phyloP scores from a whole-genome alignment of 192 early-diverging fungal species.

The Glomus cerebriforme region DNA sequence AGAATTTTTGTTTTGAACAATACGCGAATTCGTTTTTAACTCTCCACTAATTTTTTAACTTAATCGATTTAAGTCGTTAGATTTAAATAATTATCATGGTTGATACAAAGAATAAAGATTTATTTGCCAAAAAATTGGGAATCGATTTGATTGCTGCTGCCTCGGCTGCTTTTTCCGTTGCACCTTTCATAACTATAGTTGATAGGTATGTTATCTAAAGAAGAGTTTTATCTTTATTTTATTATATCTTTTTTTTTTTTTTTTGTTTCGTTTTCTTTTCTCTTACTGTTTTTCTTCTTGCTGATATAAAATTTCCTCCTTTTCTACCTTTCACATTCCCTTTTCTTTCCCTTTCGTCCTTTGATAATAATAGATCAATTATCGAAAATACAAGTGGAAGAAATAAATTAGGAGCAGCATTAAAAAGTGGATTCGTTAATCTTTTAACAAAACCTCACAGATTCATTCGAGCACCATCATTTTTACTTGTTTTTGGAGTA shows the following conservation, averaged over 20 bases:
- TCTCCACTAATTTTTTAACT: too few species aligned
- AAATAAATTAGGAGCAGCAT: conserved; percentile 31
- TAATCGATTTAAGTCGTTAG: too few species aligned
- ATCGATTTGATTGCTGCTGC: conserved; percentile 43
- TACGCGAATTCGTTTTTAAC: too few species aligned
- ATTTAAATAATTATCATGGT: background rate
- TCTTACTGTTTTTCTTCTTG: background rate
- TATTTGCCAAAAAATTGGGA: conserved; percentile 12
- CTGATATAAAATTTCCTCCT: background rate
- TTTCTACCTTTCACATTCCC: background rate
- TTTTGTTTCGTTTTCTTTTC: background rate
- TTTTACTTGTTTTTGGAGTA: conserved; percentile 37
- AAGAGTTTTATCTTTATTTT: background rate
- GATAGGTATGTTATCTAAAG: conserved; percentile 39
- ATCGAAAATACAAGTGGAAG: conserved; percentile 51
- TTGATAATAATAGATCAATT: conserved; percentile 39
- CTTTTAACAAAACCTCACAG: conserved; percentile 36
- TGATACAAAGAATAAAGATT: background rate
- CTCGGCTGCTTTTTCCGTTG: conserved; percentile 38
- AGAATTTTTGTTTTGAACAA: too few species aligned
- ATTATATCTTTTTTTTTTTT: background rate
- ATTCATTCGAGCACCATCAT: conserved; percentile 38
- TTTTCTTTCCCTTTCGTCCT: background rate
- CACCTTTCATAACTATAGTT: conserved; percentile 50
- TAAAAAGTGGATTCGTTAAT: conserved; percentile 36